Base-by-base conservation (phyloP, 2,329 filamentous ascomycete species). In the Trichoderma brevicompactum region DNA sequence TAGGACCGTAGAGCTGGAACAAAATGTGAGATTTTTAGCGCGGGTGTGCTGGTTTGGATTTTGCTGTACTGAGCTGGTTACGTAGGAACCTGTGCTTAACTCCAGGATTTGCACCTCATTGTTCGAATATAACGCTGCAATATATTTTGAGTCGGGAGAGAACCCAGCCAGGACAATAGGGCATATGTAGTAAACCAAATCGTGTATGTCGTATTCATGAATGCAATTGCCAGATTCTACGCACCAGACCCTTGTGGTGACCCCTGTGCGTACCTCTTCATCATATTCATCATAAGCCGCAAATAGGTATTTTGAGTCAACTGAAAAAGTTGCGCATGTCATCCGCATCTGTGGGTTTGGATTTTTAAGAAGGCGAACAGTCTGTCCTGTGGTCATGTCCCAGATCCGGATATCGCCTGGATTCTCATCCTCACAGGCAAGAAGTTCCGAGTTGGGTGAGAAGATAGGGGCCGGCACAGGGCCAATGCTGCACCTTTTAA, bases 401-500 rank as follows among this genome's bases (percentile, higher is more conserved):
- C 54, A 46, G 10, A 46, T 46, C 10, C 7, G 28, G 15, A 58
- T 1, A 13, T 46, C 41, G 8, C 23, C 23, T 28, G 1, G 1
- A 7, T 19, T 3, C 2, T 3, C 23, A 1, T 56, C 23, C 6
- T 1, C 9, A 12, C n/a, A 56, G 40, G 54, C 40, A 28, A 44
- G 0, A 44, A 9, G 28, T 9, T 36, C 15, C 3, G 7, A 15
- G 8, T 58, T 9, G 0, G 54, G 23, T 4, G 54, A 58, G 23
- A 56, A 56, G 28, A 34, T 4, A 12, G 5, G 23, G 15, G 2
- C 3, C 5, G 0, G 1, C 3, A 8, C 1, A 0, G n/a, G n/a
- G n/a, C 1, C 0, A 2, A 3, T 3, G 7, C 9, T 1, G 5
- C 15, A 1, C 4, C 1, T 6, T 17, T 34, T 7, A 3, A 56